Evolutionary conservation across 805 yeast species (phyloP).

Genomic region (Scheffersomyces coipomensis): DNA sequence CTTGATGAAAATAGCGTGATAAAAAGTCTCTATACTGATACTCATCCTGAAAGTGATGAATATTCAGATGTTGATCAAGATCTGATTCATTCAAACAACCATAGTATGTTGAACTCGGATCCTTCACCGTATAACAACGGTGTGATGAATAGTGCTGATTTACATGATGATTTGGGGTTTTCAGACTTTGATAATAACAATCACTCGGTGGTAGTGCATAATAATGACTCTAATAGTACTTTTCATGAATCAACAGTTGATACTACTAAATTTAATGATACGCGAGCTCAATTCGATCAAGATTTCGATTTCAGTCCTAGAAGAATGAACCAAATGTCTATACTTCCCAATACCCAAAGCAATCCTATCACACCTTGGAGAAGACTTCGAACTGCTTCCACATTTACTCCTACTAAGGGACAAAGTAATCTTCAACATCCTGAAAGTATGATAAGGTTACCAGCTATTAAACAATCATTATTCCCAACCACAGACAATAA

Average conservation of each 20-base stretch:
- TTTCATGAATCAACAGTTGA: slow-evolving; percentile 7
- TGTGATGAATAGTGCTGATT: too few relatives aligned
- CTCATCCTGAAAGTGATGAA: too few relatives aligned
- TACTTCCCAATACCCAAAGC: not conserved
- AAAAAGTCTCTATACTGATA: too few relatives aligned
- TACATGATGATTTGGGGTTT: too few relatives aligned
- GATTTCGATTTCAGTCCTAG: slow-evolving; percentile 12
- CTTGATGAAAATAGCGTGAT: too few relatives aligned
- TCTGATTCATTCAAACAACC: too few relatives aligned
- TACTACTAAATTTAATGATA: slow-evolving; percentile 13
- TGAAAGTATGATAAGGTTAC: not conserved
- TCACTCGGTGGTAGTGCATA: too few relatives aligned
- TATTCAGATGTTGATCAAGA: not conserved
- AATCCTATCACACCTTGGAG: slow-evolving; percentile 12
- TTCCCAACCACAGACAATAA: not conserved
- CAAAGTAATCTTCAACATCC: not conserved
- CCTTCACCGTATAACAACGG: too few relatives aligned
- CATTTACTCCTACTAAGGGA: slow-evolving; percentile 1
- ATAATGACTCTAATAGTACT: not conserved
- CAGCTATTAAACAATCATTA: not conserved
- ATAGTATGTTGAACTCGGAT: too few relatives aligned
- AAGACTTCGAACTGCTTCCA: slow-evolving; percentile 11
- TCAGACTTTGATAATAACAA: too few relatives aligned
- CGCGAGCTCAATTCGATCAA: slow-evolving; percentile 15
- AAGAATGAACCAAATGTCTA: not conserved